phyloP scores from a whole-genome alignment of 345 rosid genomes.

The Citrus unshiu region DNA sequence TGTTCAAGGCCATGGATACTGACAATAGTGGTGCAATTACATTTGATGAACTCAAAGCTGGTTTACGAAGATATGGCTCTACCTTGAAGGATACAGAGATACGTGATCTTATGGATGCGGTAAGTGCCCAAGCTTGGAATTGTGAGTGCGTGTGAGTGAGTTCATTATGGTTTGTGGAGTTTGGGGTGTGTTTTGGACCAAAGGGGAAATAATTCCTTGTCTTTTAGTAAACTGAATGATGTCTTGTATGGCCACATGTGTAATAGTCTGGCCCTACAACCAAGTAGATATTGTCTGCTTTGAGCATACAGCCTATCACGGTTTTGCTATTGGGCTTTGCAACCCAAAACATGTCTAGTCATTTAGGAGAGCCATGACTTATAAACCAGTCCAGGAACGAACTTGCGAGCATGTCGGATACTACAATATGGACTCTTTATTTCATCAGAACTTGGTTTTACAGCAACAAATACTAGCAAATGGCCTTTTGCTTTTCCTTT shows the following conservation, averaged over 20 bases:
- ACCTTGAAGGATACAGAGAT: constrained; percentile 95
- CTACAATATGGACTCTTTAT: not conserved
- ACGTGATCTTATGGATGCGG: constrained; percentile 97
- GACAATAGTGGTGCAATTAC: constrained; percentile 97
- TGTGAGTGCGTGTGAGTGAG: not conserved
- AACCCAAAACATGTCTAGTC: no score
- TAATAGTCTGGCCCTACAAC: no score
- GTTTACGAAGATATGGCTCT: constrained; percentile 92
- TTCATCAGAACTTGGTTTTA: not conserved
- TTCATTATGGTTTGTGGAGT: not conserved
- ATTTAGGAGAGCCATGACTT: no score
- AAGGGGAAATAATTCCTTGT: not conserved
- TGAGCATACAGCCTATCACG: no score
- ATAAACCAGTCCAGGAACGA: no score
- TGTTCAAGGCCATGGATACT: constrained; percentile 93
- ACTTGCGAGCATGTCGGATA: no score
- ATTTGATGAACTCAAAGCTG: constrained; percentile 96
- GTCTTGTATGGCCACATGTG: no score
- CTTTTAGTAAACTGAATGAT: not conserved
- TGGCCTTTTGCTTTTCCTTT: not conserved
- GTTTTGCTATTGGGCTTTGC: no score
- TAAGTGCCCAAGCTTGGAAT: constrained; percentile 31
- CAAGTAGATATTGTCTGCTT: no score
- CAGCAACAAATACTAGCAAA: not conserved
- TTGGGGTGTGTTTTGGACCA: not conserved